These are phyloP conservation scores for Ophiostoma pallidulum DNA, from an alignment of 2,329 filamentous ascomycete genomes.

Conservation along the genomic window DNA sequence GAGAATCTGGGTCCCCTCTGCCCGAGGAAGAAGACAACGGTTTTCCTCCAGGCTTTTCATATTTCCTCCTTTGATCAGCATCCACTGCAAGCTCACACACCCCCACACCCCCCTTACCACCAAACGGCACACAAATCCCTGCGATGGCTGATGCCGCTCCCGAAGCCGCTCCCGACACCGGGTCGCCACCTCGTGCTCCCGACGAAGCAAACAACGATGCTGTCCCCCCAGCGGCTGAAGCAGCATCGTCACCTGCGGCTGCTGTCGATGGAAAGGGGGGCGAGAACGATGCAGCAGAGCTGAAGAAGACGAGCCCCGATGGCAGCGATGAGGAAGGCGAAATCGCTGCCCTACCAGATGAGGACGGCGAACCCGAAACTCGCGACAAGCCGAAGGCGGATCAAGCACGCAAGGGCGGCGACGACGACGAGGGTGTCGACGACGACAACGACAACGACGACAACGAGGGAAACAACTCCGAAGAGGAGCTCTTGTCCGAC, in stretches of 20 bases:
- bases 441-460: conserved; percentile 21
- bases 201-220: background rate
- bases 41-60: too few species aligned
- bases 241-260: background rate
- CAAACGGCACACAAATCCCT: too few species aligned
- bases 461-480: conserved; percentile 39
- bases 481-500: conserved; percentile 50
- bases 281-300: too few species aligned
- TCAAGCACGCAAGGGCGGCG: background rate
- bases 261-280: conserved; percentile 16
- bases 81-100: too few species aligned
- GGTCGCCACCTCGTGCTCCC: background rate
- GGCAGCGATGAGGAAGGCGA: too few species aligned
- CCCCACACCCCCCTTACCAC: too few species aligned
- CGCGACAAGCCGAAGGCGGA: background rate
- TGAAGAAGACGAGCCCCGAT: too few species aligned
- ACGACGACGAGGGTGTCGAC: conserved; percentile 25
- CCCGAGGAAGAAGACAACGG: too few species aligned
- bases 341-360: too few species aligned
- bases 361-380: conserved; percentile 12
- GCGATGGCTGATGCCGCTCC: too few species aligned
- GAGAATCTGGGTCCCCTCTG: too few species aligned
- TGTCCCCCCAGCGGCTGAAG: background rate
- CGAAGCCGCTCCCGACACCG: conserved; percentile 5
- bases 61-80: too few species aligned